A percentile compares a stretch with the other conserved stretches of the same genome.
Evolutionary conservation across 768 basidiomycete species (phyloP).

Genomic region (Hemileccinum impolitum): DNA sequence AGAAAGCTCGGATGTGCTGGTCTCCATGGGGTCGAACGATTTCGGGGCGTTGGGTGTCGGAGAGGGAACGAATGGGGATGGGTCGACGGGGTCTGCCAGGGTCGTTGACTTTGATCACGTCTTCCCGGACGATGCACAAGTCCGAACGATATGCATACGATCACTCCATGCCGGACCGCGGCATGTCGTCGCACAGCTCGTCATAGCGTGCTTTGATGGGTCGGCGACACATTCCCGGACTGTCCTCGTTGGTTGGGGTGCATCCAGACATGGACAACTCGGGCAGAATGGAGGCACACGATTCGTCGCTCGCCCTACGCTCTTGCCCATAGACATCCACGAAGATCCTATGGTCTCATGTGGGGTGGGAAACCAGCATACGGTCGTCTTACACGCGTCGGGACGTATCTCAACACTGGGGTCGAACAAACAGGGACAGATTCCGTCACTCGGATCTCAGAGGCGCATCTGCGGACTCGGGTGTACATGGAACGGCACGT

Average conservation of each 20-base stretch:
- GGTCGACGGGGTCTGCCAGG: conserved; percentile 2
- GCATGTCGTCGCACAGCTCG: conserved; percentile 57
- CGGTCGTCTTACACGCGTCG: conserved; percentile 41
- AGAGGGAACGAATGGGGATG: background rate
- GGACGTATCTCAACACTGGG: conserved; percentile 56
- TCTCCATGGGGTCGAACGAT: conserved; percentile 84
- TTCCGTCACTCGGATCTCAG: conserved; percentile 36
- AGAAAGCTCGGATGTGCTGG: conserved; percentile 46
- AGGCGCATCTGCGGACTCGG: conserved; percentile 34
- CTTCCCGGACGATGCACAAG: conserved; percentile 35
- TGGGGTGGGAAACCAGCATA: conserved; percentile 53
- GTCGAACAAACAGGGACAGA: conserved; percentile 68
- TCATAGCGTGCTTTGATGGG: conserved; percentile 21
- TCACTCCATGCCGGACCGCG: conserved; percentile 64
- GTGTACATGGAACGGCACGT: conserved; percentile 84
- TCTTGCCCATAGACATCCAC: conserved; percentile 33
- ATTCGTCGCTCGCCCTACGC: conserved; percentile 18
- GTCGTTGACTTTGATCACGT: conserved; percentile 13
- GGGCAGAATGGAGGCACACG: conserved; percentile 35
- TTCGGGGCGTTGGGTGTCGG: conserved; percentile 77
- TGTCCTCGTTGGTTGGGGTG: conserved; percentile 75
- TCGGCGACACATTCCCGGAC: conserved; percentile 14
- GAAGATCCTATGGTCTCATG: conserved; percentile 33
- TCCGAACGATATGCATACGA: conserved; percentile 35
- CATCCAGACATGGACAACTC: conserved; percentile 82